Base-by-base conservation (phyloP, 352 stramenopile genomes). In the Thraustochytrium striatum region DNA sequence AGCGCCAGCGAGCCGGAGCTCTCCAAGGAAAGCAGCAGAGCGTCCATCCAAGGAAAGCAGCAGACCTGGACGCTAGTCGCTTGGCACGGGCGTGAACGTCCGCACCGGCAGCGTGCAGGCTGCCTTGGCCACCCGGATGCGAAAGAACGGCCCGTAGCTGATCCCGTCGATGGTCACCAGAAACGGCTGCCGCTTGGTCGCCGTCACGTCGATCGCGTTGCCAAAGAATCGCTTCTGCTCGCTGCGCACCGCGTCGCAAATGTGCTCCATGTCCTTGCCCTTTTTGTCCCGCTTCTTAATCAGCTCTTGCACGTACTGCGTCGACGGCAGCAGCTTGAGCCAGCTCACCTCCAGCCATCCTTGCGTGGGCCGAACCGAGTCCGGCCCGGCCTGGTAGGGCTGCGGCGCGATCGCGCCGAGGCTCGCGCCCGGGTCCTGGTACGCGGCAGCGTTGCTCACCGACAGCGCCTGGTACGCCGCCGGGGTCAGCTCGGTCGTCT, bases 251-350 rank as follows among this genome's bases (percentile, higher is more conserved):
- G 69, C 69, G 8, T 79, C 69, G 9, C 50, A 47, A 25, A 79
- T 47, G 30, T 3, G 32, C 11, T 79, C 69, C 9, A 79, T 33
- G 35, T 79, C 69, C 3, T 47, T 36, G 16, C 35, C n/a, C 50
- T 79, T 79, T 7, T 79, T 79, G 36, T 79, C 69, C 3, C 69
- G 69, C 69, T 79, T 79, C 1, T 50, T 62, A 7, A 69, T 69
- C 5, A 69, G 28, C 11, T 79, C 69, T 1, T 55, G 35, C 3
- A 79, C 13, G 11, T 79, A 57, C 0, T 52, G 36, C 21, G 58
- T 32, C 11, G 35, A 59, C 30, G 30, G 32, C 32, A 47, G 52
- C 36, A 55, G 50, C 55, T 55, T 21, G 3, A 79, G 44, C 69
- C 69, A 79, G 28, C 19, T 50, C n/a, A 69, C 69, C 7, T 79